Percentiles rank a stretch among this genome's conserved stretches.
Conservation (phyloP, 2,329 filamentous ascomycete species). For the Teratosphaeriaceae sp. region DNA sequence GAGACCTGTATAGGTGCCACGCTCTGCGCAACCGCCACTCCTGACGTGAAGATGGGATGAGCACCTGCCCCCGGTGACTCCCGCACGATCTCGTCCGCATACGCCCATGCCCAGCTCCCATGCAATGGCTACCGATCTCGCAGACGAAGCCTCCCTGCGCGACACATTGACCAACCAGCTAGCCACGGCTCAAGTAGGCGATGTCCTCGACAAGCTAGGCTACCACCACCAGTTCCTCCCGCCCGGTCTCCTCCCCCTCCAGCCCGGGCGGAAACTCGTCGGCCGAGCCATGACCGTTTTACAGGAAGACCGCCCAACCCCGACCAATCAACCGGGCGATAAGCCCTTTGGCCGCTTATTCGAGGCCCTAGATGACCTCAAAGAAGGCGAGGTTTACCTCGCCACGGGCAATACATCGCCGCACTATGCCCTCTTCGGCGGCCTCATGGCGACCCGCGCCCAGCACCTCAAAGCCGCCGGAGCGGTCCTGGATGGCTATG, state of each 20-base stretch:
- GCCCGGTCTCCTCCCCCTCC: background rate
- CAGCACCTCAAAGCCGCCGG: conserved; percentile 4
- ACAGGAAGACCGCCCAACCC: background rate
- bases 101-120: too few species aligned
- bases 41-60: too few species aligned
- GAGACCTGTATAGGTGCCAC: too few species aligned
- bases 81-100: too few species aligned
- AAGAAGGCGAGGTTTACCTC: conserved; percentile 6
- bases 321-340: background rate
- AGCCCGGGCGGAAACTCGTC: background rate
- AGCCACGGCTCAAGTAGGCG: background rate
- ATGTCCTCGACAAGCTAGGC: conserved; percentile 1
- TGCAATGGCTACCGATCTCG: too few species aligned
- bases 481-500: conserved; percentile 2
- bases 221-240: conserved; percentile 6
- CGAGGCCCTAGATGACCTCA: conserved; percentile 5
- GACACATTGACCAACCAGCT: background rate
- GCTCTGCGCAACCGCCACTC: too few species aligned
- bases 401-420: background rate
- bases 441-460: conserved; percentile 2
- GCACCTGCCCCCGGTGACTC: too few species aligned
- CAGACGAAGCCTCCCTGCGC: background rate
- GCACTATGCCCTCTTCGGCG: conserved; percentile 3
- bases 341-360: conserved; percentile 3
- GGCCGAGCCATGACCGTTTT: conserved; percentile 1